Evolutionary conservation across 495 filamentous ascomycete genomes (phyloP), one percentile per base, ranked within the genome.

Genomic region (Daldinia caldariorum): DNA sequence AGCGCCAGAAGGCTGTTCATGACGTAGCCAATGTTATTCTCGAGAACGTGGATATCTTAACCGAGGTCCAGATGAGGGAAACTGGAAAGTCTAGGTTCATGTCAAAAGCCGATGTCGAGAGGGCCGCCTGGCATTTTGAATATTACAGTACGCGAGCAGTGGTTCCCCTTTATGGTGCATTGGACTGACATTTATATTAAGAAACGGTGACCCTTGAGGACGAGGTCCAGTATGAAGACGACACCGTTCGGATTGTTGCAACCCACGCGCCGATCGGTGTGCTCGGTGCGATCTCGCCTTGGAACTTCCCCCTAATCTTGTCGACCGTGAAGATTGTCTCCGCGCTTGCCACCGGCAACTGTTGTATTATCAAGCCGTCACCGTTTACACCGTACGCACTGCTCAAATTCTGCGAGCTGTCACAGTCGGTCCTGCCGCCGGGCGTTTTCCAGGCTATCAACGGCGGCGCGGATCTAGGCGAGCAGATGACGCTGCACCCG

Each of bases 371-470:
- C 73, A 90, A 90, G 76, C 84, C 85, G 0, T 83, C 87, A 0
- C 85, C 88, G 0, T 89, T 88, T 78, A 90, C 90, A 0, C 90
- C 90, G 0, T 92, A 92, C 82, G 86, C 85, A 55, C 85, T 79
- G 41, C 81, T 91, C 61, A 91, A 90, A 71, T 79, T 89, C 59
- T 84, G 79, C 58, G 89, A 92, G 76, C 79, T 93, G 13, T 84
- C 80, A 16, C 83, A 85, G 49, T 76, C 81, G 1, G 79, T 89
- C 67, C 85, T 91, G 62, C 89, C 90, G 0, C 86, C 87, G 0
- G 90, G 90, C 58, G 85, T 93, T 8, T 71, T 93, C 16, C 89
- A 91, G 69, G 89, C 81, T 14, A 71, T 93, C 34, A 89, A 88
- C 73, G 90, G 90, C 18, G 89, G 84, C 62, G 88, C 90, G 16